phyloP scores from a whole-genome alignment of 805 yeast genomes.

The Candida coquimbonensis region DNA sequence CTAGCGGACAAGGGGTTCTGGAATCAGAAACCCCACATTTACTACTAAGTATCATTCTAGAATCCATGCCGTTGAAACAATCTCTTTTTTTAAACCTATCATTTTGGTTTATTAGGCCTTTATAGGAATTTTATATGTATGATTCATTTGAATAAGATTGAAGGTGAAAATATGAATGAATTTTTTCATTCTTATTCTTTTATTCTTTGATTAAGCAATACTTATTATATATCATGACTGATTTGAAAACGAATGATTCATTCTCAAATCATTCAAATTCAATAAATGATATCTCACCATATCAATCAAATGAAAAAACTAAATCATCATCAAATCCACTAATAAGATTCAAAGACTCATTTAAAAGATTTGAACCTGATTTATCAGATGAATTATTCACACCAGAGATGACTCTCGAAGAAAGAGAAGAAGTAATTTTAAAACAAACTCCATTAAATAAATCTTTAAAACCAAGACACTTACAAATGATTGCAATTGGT shows the following conservation, averaged over 20 bases:
- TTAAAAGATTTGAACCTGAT: constrained; percentile 28
- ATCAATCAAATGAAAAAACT: not conserved
- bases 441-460: constrained; percentile 54
- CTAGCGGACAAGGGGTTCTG: no score
- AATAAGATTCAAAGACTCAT: constrained; percentile 11
- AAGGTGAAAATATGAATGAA: no score
- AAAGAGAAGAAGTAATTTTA: constrained; percentile 34
- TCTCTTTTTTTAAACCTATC: no score
- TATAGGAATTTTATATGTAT: no score
- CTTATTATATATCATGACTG: not conserved
- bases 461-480: constrained; percentile 48
- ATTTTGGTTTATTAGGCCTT: no score
- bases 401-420: constrained; percentile 31
- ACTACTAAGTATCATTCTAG: no score
- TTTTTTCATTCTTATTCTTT: no score
- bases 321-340: not conserved
- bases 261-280: not conserved
- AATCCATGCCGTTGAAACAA: no score
- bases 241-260: not conserved
- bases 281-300: not conserved
- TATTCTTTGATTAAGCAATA: no score
- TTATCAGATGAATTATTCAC: constrained; percentile 31
- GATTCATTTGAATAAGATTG: no score
- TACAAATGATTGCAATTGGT: constrained; percentile 64
- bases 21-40: no score